Evolutionary conservation across 2,329 filamentous ascomycete genomes (phyloP).

Genomic region (Westerdykella ornata): DNA sequence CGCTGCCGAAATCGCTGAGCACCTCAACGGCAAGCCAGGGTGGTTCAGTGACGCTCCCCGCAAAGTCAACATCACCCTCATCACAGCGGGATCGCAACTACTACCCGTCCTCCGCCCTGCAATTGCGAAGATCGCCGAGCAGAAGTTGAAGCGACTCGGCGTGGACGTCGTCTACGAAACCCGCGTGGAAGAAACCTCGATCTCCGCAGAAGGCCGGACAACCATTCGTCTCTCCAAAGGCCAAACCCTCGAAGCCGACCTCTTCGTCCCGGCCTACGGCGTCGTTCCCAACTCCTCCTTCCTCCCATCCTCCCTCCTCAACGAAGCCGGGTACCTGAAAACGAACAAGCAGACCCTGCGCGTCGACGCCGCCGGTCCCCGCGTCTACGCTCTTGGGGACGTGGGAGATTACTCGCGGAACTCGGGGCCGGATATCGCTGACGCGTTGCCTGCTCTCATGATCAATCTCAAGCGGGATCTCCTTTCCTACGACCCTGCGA

Average conservation of each 20-base stretch:
- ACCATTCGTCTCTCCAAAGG: conserved; percentile 40
- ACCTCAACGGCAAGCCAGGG: conserved; percentile 36
- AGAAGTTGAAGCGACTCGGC: conserved; percentile 43
- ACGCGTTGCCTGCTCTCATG: conserved; percentile 36
- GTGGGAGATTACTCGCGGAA: conserved; percentile 41
- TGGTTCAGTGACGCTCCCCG: conserved; percentile 29
- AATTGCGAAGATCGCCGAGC: conserved; percentile 40
- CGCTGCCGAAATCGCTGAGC: conserved; percentile 45
- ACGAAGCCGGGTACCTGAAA: conserved; percentile 43
- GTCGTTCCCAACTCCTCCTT: conserved; percentile 49
- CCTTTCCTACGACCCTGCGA: conserved; percentile 20
- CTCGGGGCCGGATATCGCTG: conserved; percentile 38
- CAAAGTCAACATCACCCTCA: conserved; percentile 41
- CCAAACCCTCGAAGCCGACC: conserved; percentile 42
- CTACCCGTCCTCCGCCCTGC: conserved; percentile 39
- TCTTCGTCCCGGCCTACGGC: conserved; percentile 50
- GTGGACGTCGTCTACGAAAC: conserved; percentile 42
- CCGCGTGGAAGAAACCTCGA: conserved; percentile 21
- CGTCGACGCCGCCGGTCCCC: conserved; percentile 40
- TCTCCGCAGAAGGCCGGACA: conserved; percentile 35
- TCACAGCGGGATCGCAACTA: conserved; percentile 38
- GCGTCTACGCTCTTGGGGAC: conserved; percentile 47
- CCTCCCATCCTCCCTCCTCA: conserved; percentile 45
- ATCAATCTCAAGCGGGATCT: conserved; percentile 46
- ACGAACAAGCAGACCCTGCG: conserved; percentile 44